phyloP scores from a whole-genome alignment of 106 monocot genomes.

The Acanthochlamys bracteata region DNA sequence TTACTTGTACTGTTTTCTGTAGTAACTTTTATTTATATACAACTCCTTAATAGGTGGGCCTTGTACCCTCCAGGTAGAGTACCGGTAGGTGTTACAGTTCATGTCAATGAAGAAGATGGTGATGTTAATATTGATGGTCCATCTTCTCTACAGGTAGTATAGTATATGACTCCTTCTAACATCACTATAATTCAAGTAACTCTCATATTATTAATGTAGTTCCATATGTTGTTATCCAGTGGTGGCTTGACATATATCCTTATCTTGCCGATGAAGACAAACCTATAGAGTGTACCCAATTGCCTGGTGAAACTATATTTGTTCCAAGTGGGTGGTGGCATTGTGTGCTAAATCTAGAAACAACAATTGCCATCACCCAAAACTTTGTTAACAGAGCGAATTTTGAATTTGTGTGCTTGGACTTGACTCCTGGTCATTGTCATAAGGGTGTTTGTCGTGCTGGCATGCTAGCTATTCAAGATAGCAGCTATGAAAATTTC shows the following conservation, averaged over 20 bases:
- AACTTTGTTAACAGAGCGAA: constrained; percentile 87
- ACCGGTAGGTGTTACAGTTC: constrained; percentile 89
- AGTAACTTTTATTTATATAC: background rate
- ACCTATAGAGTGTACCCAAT: constrained; percentile 88
- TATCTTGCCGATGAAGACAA: constrained; percentile 84
- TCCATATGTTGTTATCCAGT: constrained; percentile 39
- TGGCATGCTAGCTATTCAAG: constrained; percentile 74
- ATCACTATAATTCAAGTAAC: background rate
- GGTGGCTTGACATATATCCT: constrained; percentile 99
- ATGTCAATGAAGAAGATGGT: constrained; percentile 98
- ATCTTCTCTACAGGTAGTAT: constrained; percentile 84
- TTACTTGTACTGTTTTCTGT: background rate
- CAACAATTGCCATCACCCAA: constrained; percentile 89
- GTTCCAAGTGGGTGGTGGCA: constrained; percentile 99
- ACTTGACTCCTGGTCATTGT: constrained; percentile 83
- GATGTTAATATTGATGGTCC: constrained; percentile 86
- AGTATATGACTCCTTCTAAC: background rate
- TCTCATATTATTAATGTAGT: background rate
- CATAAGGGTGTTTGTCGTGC: constrained; percentile 95
- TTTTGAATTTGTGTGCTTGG: constrained; percentile 82
- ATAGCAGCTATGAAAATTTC: constrained; percentile 9
- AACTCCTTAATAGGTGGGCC: constrained; percentile 68
- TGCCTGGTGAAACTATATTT: constrained; percentile 93
- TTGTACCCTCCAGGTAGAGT: constrained; percentile 96
- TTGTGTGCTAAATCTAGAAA: constrained; percentile 92